A percentile compares a stretch with the other conserved stretches of the same genome.
phyloP scores from a whole-genome alignment of 106 monocot genomes.

The Amphibolis antarctica region DNA sequence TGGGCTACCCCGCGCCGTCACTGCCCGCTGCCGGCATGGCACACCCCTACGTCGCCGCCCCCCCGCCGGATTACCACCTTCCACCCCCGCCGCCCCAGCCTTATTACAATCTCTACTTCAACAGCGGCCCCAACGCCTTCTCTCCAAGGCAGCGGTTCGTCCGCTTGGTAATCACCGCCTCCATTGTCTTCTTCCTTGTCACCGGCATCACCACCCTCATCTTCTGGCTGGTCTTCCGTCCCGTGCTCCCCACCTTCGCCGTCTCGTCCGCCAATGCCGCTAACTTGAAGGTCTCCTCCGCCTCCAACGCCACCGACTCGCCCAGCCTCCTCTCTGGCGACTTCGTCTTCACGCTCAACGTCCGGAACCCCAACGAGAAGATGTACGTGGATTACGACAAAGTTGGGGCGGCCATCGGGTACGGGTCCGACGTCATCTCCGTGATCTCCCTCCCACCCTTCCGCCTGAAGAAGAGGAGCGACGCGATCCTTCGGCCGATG shows the following conservation, averaged over 20 bases:
- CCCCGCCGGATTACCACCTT: too few relatives aligned
- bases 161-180: conserved; percentile 21
- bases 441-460: conserved; percentile 34
- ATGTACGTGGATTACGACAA: conserved; percentile 32
- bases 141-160: conserved; percentile 3
- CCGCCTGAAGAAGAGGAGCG: conserved; percentile 21
- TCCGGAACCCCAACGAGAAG: conserved; percentile 48
- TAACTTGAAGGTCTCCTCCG: too few relatives aligned
- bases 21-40: too few relatives aligned
- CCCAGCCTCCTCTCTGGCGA: conserved; percentile 8
- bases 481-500: conserved; percentile 13
- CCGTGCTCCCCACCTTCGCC: conserved; percentile 24
- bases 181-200: conserved; percentile 22
- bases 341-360: conserved; percentile 19
- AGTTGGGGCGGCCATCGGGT: conserved; percentile 16
- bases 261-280: conserved; percentile 28
- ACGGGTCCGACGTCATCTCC: conserved; percentile 8
- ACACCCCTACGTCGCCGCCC: too few relatives aligned
- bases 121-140: not conserved
- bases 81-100: too few relatives aligned
- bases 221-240: conserved; percentile 42
- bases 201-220: conserved; percentile 25
- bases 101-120: too few relatives aligned
- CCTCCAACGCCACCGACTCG: conserved; percentile 15
- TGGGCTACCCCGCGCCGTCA: too few relatives aligned